A percentile compares a stretch with the other conserved stretches of the same genome.
Conservation (phyloP, 2,329 filamentous ascomycete genomes). For the Pezicula neosporulosa region DNA sequence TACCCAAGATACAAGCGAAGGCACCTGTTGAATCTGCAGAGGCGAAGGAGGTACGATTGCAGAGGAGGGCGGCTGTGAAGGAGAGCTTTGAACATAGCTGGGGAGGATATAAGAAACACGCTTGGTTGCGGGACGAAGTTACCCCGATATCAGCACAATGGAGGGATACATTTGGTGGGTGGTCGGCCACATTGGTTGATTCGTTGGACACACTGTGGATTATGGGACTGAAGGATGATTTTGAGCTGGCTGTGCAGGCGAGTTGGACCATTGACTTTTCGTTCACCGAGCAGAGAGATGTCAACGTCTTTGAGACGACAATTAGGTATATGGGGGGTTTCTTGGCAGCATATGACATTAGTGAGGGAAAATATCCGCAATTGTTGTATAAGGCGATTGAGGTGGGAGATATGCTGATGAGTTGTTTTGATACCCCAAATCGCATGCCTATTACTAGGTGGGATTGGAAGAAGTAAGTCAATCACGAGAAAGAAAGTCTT, state of each 20-base stretch:
- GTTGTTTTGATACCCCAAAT: conserved; percentile 82
- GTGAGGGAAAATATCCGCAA: conserved; percentile 62
- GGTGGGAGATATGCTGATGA: conserved; percentile 67
- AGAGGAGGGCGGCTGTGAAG: conserved; percentile 20
- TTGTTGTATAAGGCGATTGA: conserved; percentile 68
- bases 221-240: conserved; percentile 75
- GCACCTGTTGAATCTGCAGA: conserved; percentile 17
- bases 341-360: conserved; percentile 83
- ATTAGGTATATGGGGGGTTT: conserved; percentile 90
- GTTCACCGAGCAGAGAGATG: conserved; percentile 38
- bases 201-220: conserved; percentile 83
- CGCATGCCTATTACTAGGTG: conserved; percentile 68
- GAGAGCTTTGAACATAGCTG: conserved; percentile 49
- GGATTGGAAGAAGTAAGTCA: conserved; percentile 49
- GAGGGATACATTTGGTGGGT: conserved; percentile 84
- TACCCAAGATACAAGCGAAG: conserved; percentile 22
- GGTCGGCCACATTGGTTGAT: conserved; percentile 86
- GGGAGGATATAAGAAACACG: conserved; percentile 75
- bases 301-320: conserved; percentile 75
- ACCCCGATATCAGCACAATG: conserved; percentile 63
- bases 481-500: conserved; percentile 49
- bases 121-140: conserved; percentile 86
- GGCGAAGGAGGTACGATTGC: conserved; percentile 18
- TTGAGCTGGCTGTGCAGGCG: conserved; percentile 69
- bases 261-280: conserved; percentile 80